These are phyloP conservation scores for Silene coronaria DNA, from an alignment of 179 eudicot species.

Conservation along the genomic window DNA sequence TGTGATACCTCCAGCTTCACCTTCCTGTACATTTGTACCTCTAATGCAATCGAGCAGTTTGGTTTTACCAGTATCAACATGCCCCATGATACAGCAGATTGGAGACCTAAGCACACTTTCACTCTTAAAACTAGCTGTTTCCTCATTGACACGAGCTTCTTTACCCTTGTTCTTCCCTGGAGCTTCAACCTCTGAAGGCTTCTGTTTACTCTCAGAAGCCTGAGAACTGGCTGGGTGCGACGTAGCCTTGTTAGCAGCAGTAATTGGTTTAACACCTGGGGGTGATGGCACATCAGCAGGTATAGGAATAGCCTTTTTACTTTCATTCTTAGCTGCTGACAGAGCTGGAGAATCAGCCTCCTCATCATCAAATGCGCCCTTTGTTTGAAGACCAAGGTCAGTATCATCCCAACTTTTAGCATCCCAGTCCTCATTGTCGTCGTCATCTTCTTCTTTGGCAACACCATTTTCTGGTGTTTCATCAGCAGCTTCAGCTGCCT, in stretches of 20 bases:
- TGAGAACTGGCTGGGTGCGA: conserved; percentile 25
- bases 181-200: conserved; percentile 27
- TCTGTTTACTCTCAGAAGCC: conserved; percentile 29
- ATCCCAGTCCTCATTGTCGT: conserved; percentile 92
- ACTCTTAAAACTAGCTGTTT: conserved; percentile 14
- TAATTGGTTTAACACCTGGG: conserved; percentile 24
- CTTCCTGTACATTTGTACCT: conserved; percentile 94
- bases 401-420: conserved; percentile 93
- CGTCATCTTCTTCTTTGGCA: conserved; percentile 40
- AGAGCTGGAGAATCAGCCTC: conserved; percentile 65
- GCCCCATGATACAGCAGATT: conserved; percentile 97
- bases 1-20: conserved; percentile 99
- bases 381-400: conserved; percentile 58
- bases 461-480: conserved; percentile 43
- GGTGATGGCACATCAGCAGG: conserved; percentile 23
- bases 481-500: conserved; percentile 29
- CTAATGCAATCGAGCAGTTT: conserved; percentile 88
- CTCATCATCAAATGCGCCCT: conserved; percentile 74
- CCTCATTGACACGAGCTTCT: conserved; percentile 29
- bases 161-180: conserved; percentile 33
- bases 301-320: conserved; percentile 26
- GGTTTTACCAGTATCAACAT: conserved; percentile 95
- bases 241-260: conserved; percentile 25
- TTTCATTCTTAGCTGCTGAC: conserved; percentile 36
- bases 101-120: conserved; percentile 70